A percentile compares a stretch with the other conserved stretches of the same genome.
These are phyloP conservation scores for Solanum ossicruentum DNA, from an alignment of 257 asterid genomes.

Conservation along the genomic window DNA sequence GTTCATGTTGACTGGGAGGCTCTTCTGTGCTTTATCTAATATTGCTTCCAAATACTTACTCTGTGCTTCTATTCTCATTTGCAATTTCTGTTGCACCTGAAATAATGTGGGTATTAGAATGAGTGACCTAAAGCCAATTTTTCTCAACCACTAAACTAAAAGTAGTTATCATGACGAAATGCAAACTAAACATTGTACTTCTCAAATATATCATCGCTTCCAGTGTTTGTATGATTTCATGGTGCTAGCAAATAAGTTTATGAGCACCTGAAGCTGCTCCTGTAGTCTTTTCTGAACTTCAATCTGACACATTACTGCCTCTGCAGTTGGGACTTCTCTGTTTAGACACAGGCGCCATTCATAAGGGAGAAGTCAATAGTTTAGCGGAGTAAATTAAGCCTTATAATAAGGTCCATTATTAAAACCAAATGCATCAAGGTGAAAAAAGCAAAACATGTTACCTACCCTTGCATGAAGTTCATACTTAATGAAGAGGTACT, in stretches of 20 bases:
- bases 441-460: background rate
- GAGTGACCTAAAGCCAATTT: background rate
- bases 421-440: background rate
- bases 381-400: background rate
- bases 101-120: background rate
- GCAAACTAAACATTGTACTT: background rate
- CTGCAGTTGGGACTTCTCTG: constrained; percentile 64
- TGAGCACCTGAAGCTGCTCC: constrained; percentile 69
- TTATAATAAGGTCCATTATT: background rate
- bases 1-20: constrained; percentile 31
- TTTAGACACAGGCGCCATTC: background rate
- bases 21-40: constrained; percentile 58
- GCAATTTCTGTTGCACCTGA: constrained; percentile 81
- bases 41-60: constrained; percentile 81
- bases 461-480: constrained; percentile 47
- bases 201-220: background rate
- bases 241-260: background rate
- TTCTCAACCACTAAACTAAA: background rate
- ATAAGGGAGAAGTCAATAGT: background rate
- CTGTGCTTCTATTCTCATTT: constrained; percentile 89
- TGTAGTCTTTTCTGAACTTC: constrained; percentile 67
- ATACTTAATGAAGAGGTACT: constrained; percentile 42
- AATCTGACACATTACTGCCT: constrained; percentile 49
- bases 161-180: background rate
- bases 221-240: background rate